A percentile compares a stretch with the other conserved stretches of the same genome.
phyloP scores from a whole-genome alignment of 148 eudicot genomes.

The Fallopia convolvulus region DNA sequence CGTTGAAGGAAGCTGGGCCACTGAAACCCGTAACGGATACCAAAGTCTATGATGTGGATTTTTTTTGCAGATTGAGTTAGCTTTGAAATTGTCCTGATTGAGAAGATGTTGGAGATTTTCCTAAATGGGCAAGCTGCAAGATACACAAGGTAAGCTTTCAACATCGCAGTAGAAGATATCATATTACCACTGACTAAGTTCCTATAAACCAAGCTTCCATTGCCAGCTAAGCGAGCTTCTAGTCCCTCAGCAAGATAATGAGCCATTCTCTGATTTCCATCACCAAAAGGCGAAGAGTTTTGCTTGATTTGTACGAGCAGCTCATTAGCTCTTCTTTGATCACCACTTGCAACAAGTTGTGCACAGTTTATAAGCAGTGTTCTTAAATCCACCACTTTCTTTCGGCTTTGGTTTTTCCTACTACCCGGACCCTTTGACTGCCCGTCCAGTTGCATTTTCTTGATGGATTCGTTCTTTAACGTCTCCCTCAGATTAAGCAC shows the following conservation, averaged over 20 bases:
- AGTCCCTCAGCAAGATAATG: slow-evolving; percentile 55
- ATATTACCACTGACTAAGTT: slow-evolving; percentile 29
- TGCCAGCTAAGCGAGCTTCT: slow-evolving; percentile 65
- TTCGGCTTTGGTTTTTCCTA: slow-evolving; percentile 31
- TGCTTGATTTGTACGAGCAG: slow-evolving; percentile 41
- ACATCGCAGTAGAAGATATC: slow-evolving; percentile 38
- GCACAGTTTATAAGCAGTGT: slow-evolving; percentile 54
- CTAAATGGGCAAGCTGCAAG: slow-evolving; percentile 46
- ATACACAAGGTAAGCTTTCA: slow-evolving; percentile 54
- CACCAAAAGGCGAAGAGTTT: slow-evolving; percentile 54
- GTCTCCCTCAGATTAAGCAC: slow-evolving; percentile 30
- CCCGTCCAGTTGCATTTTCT: slow-evolving; percentile 21
- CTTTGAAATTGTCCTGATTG: slow-evolving; percentile 35
- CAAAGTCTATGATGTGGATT: slow-evolving; percentile 60
- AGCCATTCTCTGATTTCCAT: slow-evolving; percentile 57
- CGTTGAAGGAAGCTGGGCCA: slow-evolving; percentile 64
- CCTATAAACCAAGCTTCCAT: slow-evolving; percentile 51
- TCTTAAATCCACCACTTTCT: slow-evolving; percentile 53
- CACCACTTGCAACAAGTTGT: slow-evolving; percentile 54
- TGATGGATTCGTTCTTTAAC: slow-evolving; percentile 26
- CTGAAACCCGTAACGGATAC: slow-evolving; percentile 59
- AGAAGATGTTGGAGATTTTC: slow-evolving; percentile 40
- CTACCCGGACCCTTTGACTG: slow-evolving; percentile 38
- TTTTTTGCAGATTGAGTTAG: slow-evolving; percentile 23
- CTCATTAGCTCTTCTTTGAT: slow-evolving; percentile 37